phyloP scores from a whole-genome alignment of 345 rosid species.

The Passiflora organensis region DNA sequence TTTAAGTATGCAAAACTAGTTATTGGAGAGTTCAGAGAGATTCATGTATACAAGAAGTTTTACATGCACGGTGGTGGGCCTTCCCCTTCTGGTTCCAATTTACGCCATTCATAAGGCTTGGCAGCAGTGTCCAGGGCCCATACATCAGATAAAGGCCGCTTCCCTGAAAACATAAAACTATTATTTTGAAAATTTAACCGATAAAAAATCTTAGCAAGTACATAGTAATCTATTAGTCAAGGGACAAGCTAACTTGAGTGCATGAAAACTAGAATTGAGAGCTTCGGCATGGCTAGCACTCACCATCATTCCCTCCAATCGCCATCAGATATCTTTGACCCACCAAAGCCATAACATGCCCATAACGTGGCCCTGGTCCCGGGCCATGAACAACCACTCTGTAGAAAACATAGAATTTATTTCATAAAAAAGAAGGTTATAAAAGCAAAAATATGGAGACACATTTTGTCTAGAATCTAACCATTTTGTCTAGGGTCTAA shows the following conservation, averaged over 20 bases:
- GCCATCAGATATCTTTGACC: constrained; percentile 99
- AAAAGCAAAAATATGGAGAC: constrained; percentile 1
- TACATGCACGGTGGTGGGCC: constrained; percentile 99
- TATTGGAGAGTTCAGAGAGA: no score
- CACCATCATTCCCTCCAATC: constrained; percentile 99
- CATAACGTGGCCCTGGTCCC: constrained; percentile 99
- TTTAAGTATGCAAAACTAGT: no score
- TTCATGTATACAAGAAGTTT: constrained; percentile 9
- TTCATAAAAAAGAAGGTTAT: constrained; percentile 9
- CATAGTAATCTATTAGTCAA: background rate
- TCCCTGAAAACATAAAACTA: constrained; percentile 46
- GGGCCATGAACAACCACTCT: constrained; percentile 99
- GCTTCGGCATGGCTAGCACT: constrained; percentile 10
- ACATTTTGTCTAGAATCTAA: constrained; percentile 14
- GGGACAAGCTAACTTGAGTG: background rate
- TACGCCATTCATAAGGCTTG: constrained; percentile 99
- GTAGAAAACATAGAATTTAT: constrained; percentile 18
- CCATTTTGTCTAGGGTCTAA: constrained; percentile 24
- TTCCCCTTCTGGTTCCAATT: constrained; percentile 99
- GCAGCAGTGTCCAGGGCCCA: constrained; percentile 99
- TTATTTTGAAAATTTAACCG: background rate
- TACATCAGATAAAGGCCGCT: constrained; percentile 96
- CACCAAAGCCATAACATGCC: constrained; percentile 98
- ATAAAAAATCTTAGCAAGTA: background rate
- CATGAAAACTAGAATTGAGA: background rate